Conservation (phyloP, 129 eudicot species). For the Gnaphalium uliginosum region DNA sequence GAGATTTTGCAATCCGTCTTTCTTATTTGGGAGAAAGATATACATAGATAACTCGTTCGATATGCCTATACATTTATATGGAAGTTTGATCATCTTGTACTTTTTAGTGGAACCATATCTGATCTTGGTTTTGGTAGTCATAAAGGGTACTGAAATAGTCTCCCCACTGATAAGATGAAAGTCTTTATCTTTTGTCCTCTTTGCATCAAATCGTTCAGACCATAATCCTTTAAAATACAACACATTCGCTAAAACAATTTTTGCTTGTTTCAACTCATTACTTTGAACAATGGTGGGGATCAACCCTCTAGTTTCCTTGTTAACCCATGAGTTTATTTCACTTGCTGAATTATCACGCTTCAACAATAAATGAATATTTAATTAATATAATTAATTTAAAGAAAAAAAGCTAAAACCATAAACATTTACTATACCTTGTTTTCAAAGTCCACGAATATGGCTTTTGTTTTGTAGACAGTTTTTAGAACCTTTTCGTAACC, state of each 20-base stretch:
- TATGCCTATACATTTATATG: neutral
- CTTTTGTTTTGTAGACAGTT: neutral
- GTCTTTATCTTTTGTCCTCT: neutral
- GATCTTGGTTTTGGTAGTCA: neutral
- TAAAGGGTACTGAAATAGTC: neutral
- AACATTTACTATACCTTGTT: neutral
- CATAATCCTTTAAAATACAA: slow-evolving; percentile 6
- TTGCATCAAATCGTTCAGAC: neutral
- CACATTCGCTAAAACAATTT: neutral
- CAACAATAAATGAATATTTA: neutral
- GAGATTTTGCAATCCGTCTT: neutral
- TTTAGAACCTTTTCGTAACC: neutral
- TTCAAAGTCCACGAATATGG: neutral
- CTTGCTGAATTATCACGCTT: neutral
- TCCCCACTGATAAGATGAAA: neutral
- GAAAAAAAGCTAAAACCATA: neutral
- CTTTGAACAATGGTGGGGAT: neutral
- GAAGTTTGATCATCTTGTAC: neutral
- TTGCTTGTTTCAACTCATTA: neutral
- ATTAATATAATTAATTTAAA: neutral
- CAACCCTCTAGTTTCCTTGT: slow-evolving; percentile 5
- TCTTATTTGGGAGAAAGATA: neutral
- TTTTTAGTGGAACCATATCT: neutral
- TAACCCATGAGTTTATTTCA: neutral
- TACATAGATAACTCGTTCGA: neutral